Conservation (phyloP, 495 filamentous ascomycete genomes). For the Tuber umbilicatum region DNA sequence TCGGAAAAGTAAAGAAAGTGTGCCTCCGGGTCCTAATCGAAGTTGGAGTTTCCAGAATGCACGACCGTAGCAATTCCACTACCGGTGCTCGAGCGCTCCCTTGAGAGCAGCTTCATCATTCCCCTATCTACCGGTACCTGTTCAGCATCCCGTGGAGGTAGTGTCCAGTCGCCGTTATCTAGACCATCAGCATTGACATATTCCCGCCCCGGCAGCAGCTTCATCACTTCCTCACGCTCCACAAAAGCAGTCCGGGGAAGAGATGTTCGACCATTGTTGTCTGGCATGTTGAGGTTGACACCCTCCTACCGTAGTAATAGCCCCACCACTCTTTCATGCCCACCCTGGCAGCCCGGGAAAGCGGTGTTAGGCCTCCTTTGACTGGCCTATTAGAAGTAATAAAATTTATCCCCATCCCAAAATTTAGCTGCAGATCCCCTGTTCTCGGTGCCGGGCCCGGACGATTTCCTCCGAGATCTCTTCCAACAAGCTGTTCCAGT, state of each 20-base stretch:
- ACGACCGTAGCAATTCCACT: neutral
- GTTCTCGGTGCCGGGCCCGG: neutral
- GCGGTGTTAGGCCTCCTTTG: neutral
- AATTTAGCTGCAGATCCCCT: neutral
- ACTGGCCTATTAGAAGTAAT: neutral
- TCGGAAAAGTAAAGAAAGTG: neutral
- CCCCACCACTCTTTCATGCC: neutral
- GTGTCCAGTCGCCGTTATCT: neutral
- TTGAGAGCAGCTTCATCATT: neutral
- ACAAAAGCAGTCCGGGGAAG: neutral
- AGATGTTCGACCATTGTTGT: neutral
- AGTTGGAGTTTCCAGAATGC: neutral
- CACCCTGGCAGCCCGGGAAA: neutral
- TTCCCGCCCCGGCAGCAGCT: neutral
- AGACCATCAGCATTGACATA: neutral
- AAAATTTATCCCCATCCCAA: neutral
- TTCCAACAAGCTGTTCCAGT: neutral
- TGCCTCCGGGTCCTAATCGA: neutral
- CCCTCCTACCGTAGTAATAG: neutral
- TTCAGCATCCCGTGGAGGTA: neutral
- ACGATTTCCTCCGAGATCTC: neutral
- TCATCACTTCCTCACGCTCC: neutral
- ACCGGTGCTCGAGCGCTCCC: neutral
- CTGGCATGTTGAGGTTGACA: neutral
- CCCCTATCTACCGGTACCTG: neutral